Base-by-base conservation (phyloP, 257 asterid genomes). In the Lycium barbarum region DNA sequence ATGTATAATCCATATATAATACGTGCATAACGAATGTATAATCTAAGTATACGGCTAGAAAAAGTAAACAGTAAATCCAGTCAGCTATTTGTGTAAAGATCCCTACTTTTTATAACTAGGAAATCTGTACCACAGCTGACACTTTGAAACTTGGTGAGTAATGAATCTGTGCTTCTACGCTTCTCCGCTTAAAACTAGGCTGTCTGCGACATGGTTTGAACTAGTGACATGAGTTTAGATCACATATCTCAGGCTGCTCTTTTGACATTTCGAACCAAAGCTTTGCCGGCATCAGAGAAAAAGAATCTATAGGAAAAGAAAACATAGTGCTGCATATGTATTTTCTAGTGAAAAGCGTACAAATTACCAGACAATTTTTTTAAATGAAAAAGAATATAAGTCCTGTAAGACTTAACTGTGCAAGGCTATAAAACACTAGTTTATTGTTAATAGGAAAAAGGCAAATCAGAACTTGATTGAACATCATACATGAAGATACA, bases 281-380 rank as follows among this genome's bases (percentile, higher is more conserved):
- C 18, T 45, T 70, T 40, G 79, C 6, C 55, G 65, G 65, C 71
- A 61, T 61, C 26, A 61, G 13, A 61, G 67, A n/a, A 61, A 61
- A 18, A 61, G 10, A 61, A 61, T 61, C 67, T 61, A n/a, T 54
- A 72, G 5, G 73, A 58, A 36, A 78, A 70, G 85, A 84, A 87
- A 80, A 86, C 72, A 70, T 84, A 70, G 47, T 66, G 84, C 43
- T 65, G 79, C 72, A 9, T 59, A 61, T 83, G 84, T 84, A 76
- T 51, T 35, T 80, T 54, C 11, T 38, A 66, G 45, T 35, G n/a
- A 55, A 54, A 67, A 83, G 43, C 7, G 10, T 22, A 43, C 14
- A 73, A 20, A 5, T 22, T 63, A 72, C 80, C 18, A 49, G 80
- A 59, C 26, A 17, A 59, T 59, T 20, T 1, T 18, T 59, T 59